These are phyloP conservation scores for Abrus pulchellus DNA, from an alignment of 306 rosid species.

Conservation along the genomic window DNA sequence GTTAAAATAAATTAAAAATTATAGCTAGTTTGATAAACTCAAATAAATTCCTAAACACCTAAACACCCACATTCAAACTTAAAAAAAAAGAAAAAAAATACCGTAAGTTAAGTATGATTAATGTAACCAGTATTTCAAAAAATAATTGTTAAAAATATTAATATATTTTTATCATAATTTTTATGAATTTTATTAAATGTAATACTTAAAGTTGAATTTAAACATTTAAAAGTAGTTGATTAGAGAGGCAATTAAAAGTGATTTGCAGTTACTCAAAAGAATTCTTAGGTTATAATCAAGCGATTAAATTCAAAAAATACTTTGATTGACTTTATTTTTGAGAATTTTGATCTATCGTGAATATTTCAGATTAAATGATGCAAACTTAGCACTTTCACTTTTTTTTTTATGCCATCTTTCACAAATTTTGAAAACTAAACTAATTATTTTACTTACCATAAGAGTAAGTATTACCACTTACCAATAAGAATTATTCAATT, in stretches of 20 bases:
- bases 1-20: no score
- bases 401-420: neutral
- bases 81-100: neutral
- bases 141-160: neutral
- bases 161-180: neutral
- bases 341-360: no score
- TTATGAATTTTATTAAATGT: no score
- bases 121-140: no score
- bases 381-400: neutral
- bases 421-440: neutral
- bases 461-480: neutral
- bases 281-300: neutral
- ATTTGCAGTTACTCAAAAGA: constrained; percentile 11
- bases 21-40: no score
- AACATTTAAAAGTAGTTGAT: neutral
- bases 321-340: neutral
- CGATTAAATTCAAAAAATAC: neutral
- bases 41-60: no score
- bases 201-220: no score
- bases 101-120: neutral
- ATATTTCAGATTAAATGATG: neutral
- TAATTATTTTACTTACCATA: neutral
- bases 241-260: neutral
- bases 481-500: neutral
- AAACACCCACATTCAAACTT: neutral